A percentile compares a stretch with the other conserved stretches of the same genome.
Evolutionary conservation across 441 rosid genomes (phyloP).

Genomic region (Aquilaria agallochum): DNA sequence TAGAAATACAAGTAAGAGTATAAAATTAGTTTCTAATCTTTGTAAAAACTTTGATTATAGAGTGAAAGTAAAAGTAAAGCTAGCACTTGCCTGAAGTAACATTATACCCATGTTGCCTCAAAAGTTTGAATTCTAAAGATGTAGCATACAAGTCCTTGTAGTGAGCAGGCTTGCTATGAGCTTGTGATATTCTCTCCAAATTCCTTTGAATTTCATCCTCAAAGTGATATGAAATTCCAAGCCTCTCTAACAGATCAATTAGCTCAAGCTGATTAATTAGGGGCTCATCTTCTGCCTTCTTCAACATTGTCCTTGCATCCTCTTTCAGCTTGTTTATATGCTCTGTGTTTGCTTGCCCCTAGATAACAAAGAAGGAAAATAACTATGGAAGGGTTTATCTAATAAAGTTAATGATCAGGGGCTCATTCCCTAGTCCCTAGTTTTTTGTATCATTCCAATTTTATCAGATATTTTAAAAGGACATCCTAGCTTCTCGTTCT

Average conservation of each 20-base stretch:
- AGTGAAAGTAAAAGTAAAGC: not conserved
- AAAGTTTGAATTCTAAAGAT: constrained; percentile 2
- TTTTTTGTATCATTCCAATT: no score
- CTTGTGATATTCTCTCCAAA: not conserved
- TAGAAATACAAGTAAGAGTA: not conserved
- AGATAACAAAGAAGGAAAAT: no score
- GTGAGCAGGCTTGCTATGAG: not conserved
- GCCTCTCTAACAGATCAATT: constrained; percentile 17
- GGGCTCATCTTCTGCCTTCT: not conserved
- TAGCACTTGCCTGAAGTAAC: not conserved
- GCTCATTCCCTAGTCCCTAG: no score
- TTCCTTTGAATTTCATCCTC: constrained; percentile 2
- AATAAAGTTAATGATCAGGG: no score
- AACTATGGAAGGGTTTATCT: no score
- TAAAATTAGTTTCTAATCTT: not conserved
- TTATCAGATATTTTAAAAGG: no score
- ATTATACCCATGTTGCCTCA: constrained; percentile 6
- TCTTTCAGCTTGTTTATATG: not conserved
- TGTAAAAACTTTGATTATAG: not conserved
- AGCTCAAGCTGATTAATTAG: not conserved
- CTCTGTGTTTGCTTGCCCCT: not conserved
- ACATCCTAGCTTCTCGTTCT: no score
- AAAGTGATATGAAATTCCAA: constrained; percentile 19
- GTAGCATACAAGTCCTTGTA: constrained; percentile 1
- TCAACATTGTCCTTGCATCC: not conserved